These are phyloP conservation scores for Schwanniomyces polymorphus DNA, from an alignment of 805 yeast genomes.

Conservation along the genomic window DNA sequence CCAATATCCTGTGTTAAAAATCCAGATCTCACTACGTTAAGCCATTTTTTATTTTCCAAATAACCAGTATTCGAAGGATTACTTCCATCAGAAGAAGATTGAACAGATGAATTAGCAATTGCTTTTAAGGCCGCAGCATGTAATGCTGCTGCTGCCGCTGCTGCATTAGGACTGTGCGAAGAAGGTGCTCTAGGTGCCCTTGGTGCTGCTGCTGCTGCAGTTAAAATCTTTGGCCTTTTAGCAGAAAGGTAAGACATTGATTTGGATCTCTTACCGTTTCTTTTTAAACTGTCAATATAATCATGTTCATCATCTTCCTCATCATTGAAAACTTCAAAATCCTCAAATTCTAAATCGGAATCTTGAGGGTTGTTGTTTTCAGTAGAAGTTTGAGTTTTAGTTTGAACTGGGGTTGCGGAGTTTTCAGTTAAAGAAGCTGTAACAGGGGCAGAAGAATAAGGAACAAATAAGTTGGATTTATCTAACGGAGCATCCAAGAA, in stretches of 20 bases:
- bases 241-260: conserved; percentile 59
- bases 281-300: conserved; percentile 41
- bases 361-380: conserved; percentile 13
- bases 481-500: conserved; percentile 44
- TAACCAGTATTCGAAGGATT: conserved; percentile 9
- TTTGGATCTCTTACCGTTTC: conserved; percentile 58
- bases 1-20: conserved; percentile 76
- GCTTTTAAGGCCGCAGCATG: conserved; percentile 66
- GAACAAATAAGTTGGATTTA: conserved; percentile 52
- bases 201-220: conserved; percentile 85
- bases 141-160: conserved; percentile 73
- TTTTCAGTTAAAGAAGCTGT: conserved; percentile 58
- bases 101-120: conserved; percentile 37
- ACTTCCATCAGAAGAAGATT: conserved; percentile 17
- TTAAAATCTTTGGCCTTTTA: conserved; percentile 52
- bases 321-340: conserved; percentile 49
- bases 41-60: conserved; percentile 59
- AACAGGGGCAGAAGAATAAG: conserved; percentile 76
- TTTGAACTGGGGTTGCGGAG: conserved; percentile 12
- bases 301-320: conserved; percentile 35
- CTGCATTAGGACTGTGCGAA: conserved; percentile 60
- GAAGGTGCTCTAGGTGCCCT: conserved; percentile 65
- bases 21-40: conserved; percentile 72
- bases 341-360: conserved; percentile 50
- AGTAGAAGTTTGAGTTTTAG: conserved; percentile 1